phyloP scores from a whole-genome alignment of 2,329 filamentous ascomycete genomes.

The Rhynchosporium graminicola region DNA sequence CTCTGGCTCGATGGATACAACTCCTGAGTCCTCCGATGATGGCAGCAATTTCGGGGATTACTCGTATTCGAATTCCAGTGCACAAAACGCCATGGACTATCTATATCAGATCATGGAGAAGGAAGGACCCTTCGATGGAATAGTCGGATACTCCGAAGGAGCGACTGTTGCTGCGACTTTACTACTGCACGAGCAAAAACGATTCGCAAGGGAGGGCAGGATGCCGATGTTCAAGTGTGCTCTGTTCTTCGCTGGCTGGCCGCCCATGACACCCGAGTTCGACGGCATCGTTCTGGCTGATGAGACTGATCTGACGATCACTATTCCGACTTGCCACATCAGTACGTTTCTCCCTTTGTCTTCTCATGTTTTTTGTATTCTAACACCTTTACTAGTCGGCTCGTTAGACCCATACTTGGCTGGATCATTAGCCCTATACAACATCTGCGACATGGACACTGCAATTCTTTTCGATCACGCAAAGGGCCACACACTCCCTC shows the following conservation, averaged over 20 bases:
- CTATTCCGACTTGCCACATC: slow-evolving; percentile 55
- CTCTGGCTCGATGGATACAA: slow-evolving; percentile 5
- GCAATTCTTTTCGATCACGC: slow-evolving; percentile 65
- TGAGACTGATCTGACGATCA: slow-evolving; percentile 52
- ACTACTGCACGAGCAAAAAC: slow-evolving; percentile 52
- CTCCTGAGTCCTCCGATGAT: slow-evolving; percentile 20
- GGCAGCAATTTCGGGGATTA: slow-evolving; percentile 17
- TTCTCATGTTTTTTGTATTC: not conserved
- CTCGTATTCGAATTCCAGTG: slow-evolving; percentile 25
- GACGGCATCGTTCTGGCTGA: slow-evolving; percentile 53
- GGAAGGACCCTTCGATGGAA: slow-evolving; percentile 51
- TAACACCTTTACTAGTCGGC: slow-evolving; percentile 45
- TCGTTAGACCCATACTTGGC: slow-evolving; percentile 62
- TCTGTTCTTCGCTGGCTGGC: slow-evolving; percentile 56
- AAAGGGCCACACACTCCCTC: slow-evolving; percentile 64
- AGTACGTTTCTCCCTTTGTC: slow-evolving; percentile 42
- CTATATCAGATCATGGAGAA: slow-evolving; percentile 49
- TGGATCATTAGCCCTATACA: slow-evolving; percentile 63
- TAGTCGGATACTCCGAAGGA: slow-evolving; percentile 63
- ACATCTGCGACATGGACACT: slow-evolving; percentile 62
- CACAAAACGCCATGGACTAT: slow-evolving; percentile 38
- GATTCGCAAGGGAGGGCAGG: slow-evolving; percentile 40
- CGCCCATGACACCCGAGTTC: slow-evolving; percentile 49
- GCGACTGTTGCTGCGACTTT: slow-evolving; percentile 57
- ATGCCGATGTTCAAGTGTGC: slow-evolving; percentile 45